Percentiles rank a stretch among this genome's conserved stretches.
These are phyloP conservation scores for Botrytis byssoidea DNA, from an alignment of 2,329 filamentous ascomycete species.

Conservation along the genomic window DNA sequence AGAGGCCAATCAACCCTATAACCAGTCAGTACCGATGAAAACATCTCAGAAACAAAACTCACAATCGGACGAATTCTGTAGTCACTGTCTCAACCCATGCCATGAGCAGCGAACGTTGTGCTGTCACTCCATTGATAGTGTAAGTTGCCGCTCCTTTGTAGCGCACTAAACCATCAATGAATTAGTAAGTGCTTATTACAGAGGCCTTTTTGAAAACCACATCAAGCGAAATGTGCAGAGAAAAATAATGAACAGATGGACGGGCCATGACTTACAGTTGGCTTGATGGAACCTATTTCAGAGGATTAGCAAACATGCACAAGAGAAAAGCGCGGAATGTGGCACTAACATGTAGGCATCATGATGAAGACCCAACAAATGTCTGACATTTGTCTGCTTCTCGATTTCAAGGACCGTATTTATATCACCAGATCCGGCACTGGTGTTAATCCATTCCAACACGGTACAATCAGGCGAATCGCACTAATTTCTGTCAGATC, in stretches of 20 bases:
- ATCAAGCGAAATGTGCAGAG: not conserved
- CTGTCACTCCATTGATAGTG: slow-evolving; percentile 21
- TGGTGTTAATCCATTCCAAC: slow-evolving; percentile 60
- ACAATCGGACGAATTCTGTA: slow-evolving; percentile 23
- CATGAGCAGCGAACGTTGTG: slow-evolving; percentile 16
- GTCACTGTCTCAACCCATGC: slow-evolving; percentile 21
- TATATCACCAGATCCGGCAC: slow-evolving; percentile 53
- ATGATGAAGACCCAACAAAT: slow-evolving; percentile 51
- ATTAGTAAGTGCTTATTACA: not conserved
- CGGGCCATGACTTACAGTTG: slow-evolving; percentile 8
- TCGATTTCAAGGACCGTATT: slow-evolving; percentile 51
- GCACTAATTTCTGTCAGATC: slow-evolving; percentile 40
- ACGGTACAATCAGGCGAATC: slow-evolving; percentile 54
- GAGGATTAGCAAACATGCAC: not conserved
- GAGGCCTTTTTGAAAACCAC: not conserved
- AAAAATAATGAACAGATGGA: not conserved
- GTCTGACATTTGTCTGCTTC: slow-evolving; percentile 51
- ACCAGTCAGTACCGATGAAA: not conserved
- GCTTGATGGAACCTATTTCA: slow-evolving; percentile 50
- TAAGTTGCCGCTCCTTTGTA: slow-evolving; percentile 18
- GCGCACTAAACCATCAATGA: slow-evolving; percentile 3
- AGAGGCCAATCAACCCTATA: slow-evolving; percentile 49
- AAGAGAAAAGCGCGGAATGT: too few relatives aligned
- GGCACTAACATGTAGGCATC: slow-evolving; percentile 31
- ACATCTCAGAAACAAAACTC: slow-evolving; percentile 3